A percentile compares a stretch with the other conserved stretches of the same genome.
Conservation (phyloP, 768 basidiomycete species). For the Lanmaoa rubissima region DNA sequence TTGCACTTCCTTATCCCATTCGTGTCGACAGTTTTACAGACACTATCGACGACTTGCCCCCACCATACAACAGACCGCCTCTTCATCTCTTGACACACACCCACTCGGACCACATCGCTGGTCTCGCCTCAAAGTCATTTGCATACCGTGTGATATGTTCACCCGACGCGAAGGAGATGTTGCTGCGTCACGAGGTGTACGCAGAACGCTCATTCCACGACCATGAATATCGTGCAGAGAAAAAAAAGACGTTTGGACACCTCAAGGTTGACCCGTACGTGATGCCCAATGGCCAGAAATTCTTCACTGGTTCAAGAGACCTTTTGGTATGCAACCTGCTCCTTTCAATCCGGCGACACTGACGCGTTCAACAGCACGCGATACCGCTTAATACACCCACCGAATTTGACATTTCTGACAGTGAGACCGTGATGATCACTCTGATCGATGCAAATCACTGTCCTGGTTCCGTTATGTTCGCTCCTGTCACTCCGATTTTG, state of each 20-base stretch:
- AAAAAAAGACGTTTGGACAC: constrained; percentile 59
- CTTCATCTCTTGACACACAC: constrained; percentile 86
- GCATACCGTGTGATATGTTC: constrained; percentile 75
- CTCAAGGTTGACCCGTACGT: constrained; percentile 55
- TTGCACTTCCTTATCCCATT: constrained; percentile 76
- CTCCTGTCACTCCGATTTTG: neutral
- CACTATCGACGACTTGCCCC: constrained; percentile 34
- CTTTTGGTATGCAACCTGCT: constrained; percentile 31
- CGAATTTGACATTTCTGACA: constrained; percentile 51
- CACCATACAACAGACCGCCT: constrained; percentile 35
- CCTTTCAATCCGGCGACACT: neutral
- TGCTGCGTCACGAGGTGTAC: constrained; percentile 73
- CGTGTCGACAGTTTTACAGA: constrained; percentile 81
- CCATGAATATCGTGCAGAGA: constrained; percentile 31
- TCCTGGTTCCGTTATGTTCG: constrained; percentile 89
- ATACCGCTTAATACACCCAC: constrained; percentile 67
- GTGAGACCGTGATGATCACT: constrained; percentile 67
- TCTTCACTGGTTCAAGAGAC: constrained; percentile 59
- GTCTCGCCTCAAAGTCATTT: constrained; percentile 75
- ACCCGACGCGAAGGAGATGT: constrained; percentile 80
- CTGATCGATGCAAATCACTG: constrained; percentile 93
- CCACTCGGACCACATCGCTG: constrained; percentile 83
- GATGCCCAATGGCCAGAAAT: constrained; percentile 45
- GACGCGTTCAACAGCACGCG: constrained; percentile 41
- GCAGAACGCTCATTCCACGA: constrained; percentile 60